A percentile compares a stretch with the other conserved stretches of the same genome.
These are phyloP conservation scores for Dissophora globulifera DNA, from an alignment of 192 early-diverging fungal species.

Conservation along the genomic window DNA sequence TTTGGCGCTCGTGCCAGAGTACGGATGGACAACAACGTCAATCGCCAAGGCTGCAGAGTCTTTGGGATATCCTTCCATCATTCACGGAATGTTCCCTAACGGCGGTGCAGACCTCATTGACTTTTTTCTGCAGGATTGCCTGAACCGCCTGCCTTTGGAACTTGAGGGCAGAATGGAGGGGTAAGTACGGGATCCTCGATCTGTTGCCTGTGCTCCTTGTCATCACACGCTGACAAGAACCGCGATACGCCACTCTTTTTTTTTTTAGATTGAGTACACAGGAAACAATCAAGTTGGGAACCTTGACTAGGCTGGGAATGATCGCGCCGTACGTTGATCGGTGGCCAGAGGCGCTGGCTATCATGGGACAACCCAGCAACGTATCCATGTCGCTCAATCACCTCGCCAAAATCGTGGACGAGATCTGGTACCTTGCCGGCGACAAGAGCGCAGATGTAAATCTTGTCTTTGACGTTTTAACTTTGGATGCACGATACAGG, in stretches of 20 bases:
- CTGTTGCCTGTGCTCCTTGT: no score
- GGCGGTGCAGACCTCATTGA: constrained; percentile 78
- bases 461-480: no score
- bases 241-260: not conserved
- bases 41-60: constrained; percentile 70
- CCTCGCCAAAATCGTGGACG: constrained; percentile 79
- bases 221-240: not conserved
- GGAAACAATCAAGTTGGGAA: constrained; percentile 72
- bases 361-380: constrained; percentile 87
- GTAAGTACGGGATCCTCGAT: no score
- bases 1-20: constrained; percentile 69
- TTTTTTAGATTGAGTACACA: constrained; percentile 45
- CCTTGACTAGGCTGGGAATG: constrained; percentile 71
- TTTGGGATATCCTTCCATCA: constrained; percentile 76
- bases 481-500: no score
- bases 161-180: constrained; percentile 70
- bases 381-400: constrained; percentile 72
- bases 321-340: constrained; percentile 74
- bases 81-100: constrained; percentile 73
- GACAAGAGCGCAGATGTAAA: constrained; percentile 84
- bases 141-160: constrained; percentile 66
- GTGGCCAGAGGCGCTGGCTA: constrained; percentile 80
- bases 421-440: constrained; percentile 90
- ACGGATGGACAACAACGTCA: constrained; percentile 82
- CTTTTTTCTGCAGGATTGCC: constrained; percentile 77